Conservation (phyloP, 345 rosid species). For the Citrus hindsii region DNA sequence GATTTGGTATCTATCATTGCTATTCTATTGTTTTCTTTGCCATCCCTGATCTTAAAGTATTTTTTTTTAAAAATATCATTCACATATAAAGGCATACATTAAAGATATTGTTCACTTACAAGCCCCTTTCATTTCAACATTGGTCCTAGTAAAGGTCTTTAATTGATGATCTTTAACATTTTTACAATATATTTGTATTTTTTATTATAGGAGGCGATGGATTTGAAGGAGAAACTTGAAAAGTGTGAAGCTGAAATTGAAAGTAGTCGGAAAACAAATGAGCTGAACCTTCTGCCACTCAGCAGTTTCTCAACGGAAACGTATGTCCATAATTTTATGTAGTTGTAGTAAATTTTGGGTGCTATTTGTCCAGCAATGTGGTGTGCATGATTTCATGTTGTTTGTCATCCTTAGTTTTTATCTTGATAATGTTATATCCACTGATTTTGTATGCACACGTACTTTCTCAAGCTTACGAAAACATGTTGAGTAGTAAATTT, state of each 20-base stretch:
- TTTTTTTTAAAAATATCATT: too few species aligned
- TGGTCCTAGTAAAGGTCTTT: not conserved
- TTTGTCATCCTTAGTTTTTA: not conserved
- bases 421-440: not conserved
- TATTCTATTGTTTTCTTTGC: not conserved
- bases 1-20: not conserved
- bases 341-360: not conserved
- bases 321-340: slow-evolving; percentile 31
- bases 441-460: not conserved
- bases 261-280: slow-evolving; percentile 61
- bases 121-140: too few species aligned
- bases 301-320: slow-evolving; percentile 52
- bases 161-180: not conserved
- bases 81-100: too few species aligned
- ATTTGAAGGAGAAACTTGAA: slow-evolving; percentile 62
- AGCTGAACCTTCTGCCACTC: slow-evolving; percentile 66
- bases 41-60: not conserved
- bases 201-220: slow-evolving; percentile 54
- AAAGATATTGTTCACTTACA: too few species aligned
- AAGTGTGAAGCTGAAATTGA: slow-evolving; percentile 82
- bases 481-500: not conserved
- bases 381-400: not conserved
- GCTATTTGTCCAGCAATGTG: not conserved
- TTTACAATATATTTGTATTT: slow-evolving; percentile 3
- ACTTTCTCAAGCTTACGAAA: not conserved